Evolutionary conservation across 331 rosid genomes (phyloP).

Genomic region (Quercus lobata): DNA sequence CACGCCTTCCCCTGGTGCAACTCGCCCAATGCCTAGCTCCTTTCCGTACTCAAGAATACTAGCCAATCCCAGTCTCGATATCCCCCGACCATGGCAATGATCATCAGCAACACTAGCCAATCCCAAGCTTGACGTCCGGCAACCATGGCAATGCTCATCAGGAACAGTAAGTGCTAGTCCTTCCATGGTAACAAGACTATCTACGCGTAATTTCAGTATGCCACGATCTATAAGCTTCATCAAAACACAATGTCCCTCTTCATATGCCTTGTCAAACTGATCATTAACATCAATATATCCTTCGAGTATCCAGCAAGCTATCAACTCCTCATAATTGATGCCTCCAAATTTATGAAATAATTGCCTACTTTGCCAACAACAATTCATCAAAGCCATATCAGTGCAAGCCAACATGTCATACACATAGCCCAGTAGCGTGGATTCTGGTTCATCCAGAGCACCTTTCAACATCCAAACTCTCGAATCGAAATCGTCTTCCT

Average conservation of each 20-base stretch:
- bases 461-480: background rate
- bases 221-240: conserved; percentile 25
- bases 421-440: conserved; percentile 6
- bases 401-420: conserved; percentile 8
- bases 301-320: conserved; percentile 38
- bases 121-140: conserved; percentile 21
- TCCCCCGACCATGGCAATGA: background rate
- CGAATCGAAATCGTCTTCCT: background rate
- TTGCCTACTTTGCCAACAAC: conserved; percentile 22
- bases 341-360: background rate
- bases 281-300: conserved; percentile 15
- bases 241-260: conserved; percentile 17
- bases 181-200: conserved; percentile 10
- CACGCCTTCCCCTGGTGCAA: conserved; percentile 21
- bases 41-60: conserved; percentile 6
- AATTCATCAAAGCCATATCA: background rate
- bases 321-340: conserved; percentile 32
- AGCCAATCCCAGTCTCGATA: conserved; percentile 24
- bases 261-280: conserved; percentile 22
- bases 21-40: conserved; percentile 22
- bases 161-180: background rate
- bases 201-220: conserved; percentile 20
- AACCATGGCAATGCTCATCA: conserved; percentile 1
- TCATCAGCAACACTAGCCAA: conserved; percentile 1
- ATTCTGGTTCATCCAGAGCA: conserved; percentile 8